Conservation (phyloP, 2,329 filamentous ascomycete species). For the Aspergillus unguis region DNA sequence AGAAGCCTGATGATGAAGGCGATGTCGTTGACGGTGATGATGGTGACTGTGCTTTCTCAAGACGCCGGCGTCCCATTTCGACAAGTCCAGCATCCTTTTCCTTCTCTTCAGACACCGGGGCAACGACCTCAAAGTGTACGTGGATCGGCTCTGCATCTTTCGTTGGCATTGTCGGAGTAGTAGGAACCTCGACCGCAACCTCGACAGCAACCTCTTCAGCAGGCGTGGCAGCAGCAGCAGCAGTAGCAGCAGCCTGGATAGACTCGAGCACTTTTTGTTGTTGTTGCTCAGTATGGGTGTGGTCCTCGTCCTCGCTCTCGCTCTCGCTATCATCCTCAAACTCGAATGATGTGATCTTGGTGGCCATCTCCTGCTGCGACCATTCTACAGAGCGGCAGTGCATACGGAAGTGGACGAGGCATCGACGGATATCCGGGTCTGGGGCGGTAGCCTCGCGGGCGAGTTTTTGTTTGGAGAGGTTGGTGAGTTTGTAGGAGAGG, state of each 20-base stretch:
- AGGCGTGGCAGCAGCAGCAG: not conserved
- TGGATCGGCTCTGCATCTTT: slow-evolving; percentile 11
- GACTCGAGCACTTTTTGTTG: not conserved
- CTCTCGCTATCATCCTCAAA: slow-evolving; percentile 33
- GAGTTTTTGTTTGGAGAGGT: slow-evolving; percentile 35
- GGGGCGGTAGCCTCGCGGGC: slow-evolving; percentile 35
- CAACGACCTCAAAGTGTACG: slow-evolving; percentile 18
- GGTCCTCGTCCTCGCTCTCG: slow-evolving; percentile 1
- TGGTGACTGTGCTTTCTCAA: slow-evolving; percentile 26
- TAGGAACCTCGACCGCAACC: slow-evolving; percentile 7
- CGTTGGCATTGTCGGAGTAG: not conserved
- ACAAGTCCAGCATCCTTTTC: slow-evolving; percentile 20
- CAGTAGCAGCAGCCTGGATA: not conserved
- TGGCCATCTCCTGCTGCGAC: slow-evolving; percentile 36
- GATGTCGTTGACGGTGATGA: no score
- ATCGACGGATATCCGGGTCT: slow-evolving; percentile 35
- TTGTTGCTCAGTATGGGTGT: not conserved
- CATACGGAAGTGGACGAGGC: slow-evolving; percentile 34
- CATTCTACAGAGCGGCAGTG: slow-evolving; percentile 33
- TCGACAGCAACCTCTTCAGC: slow-evolving; percentile 8
- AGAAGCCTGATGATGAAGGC: slow-evolving; percentile 12
- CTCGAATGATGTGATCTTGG: slow-evolving; percentile 36
- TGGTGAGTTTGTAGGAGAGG: slow-evolving; percentile 35
- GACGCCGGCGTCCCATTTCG: slow-evolving; percentile 27
- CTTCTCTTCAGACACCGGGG: slow-evolving; percentile 7